phyloP scores from a whole-genome alignment of 1,139 yeast genomes.

The Sugiyamaella xylanicola region DNA sequence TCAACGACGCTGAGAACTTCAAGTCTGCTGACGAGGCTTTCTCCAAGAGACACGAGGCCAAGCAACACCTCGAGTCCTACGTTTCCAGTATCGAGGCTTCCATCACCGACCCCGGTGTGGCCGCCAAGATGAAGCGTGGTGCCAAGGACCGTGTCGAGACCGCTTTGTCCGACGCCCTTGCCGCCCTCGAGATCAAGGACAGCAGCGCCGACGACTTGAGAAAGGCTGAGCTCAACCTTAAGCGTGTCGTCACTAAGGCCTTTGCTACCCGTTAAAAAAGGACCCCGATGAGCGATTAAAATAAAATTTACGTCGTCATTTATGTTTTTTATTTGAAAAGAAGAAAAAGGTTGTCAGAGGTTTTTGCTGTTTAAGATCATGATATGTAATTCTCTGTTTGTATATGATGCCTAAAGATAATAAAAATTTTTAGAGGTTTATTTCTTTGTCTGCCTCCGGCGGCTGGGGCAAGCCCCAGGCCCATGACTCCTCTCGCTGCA shows the following conservation, averaged over 20 bases:
- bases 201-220: conserved; percentile 95
- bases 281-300: neutral
- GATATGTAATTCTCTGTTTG: conserved; percentile 13
- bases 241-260: conserved; percentile 99
- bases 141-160: conserved; percentile 97
- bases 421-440: conserved; percentile 18
- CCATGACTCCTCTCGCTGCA: neutral
- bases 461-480: neutral
- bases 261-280: conserved; percentile 88
- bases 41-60: conserved; percentile 99
- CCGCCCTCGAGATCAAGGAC: conserved; percentile 97
- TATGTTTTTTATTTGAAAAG: conserved; percentile 12
- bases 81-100: conserved; percentile 96
- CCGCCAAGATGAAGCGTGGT: conserved; percentile 97
- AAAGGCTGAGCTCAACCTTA: conserved; percentile 98
- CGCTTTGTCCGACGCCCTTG: conserved; percentile 98
- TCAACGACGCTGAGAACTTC: conserved; percentile 97
- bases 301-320: conserved; percentile 4
- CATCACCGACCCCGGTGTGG: conserved; percentile 96
- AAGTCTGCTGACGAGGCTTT: conserved; percentile 98
- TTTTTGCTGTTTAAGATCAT: conserved; percentile 1
- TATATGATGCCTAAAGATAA: conserved; percentile 16
- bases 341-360: conserved; percentile 13
- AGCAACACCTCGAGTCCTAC: conserved; percentile 99
- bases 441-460: neutral